Base-by-base conservation (phyloP, 805 yeast species). In the Cyberlindnera lachancei region DNA sequence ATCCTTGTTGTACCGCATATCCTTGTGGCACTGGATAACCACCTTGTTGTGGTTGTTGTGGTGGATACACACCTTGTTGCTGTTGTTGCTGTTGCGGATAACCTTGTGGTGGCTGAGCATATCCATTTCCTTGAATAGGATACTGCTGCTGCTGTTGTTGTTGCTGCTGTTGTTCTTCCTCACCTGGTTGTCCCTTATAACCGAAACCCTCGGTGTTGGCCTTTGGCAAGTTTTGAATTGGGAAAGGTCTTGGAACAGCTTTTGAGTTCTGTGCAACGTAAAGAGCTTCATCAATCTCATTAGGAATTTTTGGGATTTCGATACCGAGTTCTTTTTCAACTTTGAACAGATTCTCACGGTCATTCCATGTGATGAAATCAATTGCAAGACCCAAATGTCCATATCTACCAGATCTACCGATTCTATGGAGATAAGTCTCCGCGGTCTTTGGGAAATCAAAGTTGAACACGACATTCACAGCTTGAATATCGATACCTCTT, bases 401-500 rank as follows among this genome's bases (percentile, higher is more conserved):
- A 53, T 85, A 92, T 70, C 98, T 84, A 47, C 98, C 97, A 7
- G 96, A 87, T 69, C 98, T 86, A 71, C 97, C 97, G 49, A 90
- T 92, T 72, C 97, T 83, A 66, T 92, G 98, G 49, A 92, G 72
- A 58, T 92, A 92, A 25, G 97, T 92, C 61, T 92, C 98, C 7
- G 97, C 96, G 33, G 81, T 86, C 60, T 90, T 90, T 40, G 98
- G 98, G 80, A 92, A 92, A 60, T 92, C 98, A 58, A 92, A 92
- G 65, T 92, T 92, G 52, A 92, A 84, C 30, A 92, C 98, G 29
- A 92, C 97, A 55, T 92, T 92, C 44, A 92, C 98, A 6, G 97
- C 97, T 63, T 92, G 97, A 50, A 92, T 90, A 70, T 92, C 98
- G 52, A 92, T 92, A 73, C 98, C 97, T 70, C 97, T 83, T 19